Evolutionary conservation across 2,329 filamentous ascomycete species (phyloP).

Genomic region (Ceratocystis huliohia): DNA sequence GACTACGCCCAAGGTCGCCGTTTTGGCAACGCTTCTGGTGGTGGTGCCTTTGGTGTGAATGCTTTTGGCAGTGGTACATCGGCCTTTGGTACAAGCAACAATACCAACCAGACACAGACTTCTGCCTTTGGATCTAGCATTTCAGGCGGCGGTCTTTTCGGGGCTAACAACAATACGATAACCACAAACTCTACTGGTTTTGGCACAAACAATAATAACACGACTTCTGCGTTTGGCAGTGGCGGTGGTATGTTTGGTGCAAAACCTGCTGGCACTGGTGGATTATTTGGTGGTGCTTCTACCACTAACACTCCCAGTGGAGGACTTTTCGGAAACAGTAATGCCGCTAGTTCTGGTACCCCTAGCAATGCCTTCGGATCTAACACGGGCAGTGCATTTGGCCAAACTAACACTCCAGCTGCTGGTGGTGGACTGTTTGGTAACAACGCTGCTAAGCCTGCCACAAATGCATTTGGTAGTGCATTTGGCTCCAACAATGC

Average conservation of each 20-base stretch:
- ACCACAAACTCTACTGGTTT: conserved; percentile 23
- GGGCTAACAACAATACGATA: conserved; percentile 25
- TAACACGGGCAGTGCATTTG: conserved; percentile 25
- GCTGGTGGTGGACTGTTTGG: conserved; percentile 27
- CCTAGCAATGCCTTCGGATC: conserved; percentile 21
- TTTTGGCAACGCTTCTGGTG: conserved; percentile 69
- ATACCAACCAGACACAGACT: conserved; percentile 27
- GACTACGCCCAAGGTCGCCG: conserved; percentile 83
- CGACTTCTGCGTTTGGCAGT: conserved; percentile 22
- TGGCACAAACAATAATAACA: conserved; percentile 25
- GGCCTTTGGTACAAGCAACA: conserved; percentile 24
- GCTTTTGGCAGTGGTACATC: conserved; percentile 35
- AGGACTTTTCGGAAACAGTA: conserved; percentile 28
- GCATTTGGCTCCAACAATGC: conserved; percentile 34
- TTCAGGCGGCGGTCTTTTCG: conserved; percentile 32
- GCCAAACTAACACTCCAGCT: conserved; percentile 28
- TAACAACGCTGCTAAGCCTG: conserved; percentile 24
- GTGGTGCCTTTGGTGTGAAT: conserved; percentile 67
- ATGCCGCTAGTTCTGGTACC: conserved; percentile 22
- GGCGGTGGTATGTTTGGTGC: conserved; percentile 32
- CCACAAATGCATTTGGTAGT: conserved; percentile 29
- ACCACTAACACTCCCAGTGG: conserved; percentile 23
- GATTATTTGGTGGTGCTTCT: conserved; percentile 32
- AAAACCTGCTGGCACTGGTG: conserved; percentile 25
- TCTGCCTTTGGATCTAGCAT: conserved; percentile 26